These are phyloP conservation scores for Cantharellus anzutake DNA, from an alignment of 768 basidiomycete genomes.

Conservation along the genomic window DNA sequence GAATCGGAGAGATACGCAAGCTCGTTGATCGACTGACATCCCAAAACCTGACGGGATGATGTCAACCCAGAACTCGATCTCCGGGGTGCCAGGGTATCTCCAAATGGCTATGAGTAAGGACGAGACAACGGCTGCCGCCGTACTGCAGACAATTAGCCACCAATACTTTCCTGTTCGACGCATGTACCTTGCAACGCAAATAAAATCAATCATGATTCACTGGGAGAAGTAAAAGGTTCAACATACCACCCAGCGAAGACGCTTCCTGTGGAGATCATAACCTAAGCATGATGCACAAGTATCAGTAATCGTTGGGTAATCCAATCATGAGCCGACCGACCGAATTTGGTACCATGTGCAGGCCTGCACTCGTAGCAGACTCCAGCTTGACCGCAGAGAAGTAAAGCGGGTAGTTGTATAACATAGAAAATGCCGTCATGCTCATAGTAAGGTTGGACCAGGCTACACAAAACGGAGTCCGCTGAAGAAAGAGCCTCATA, in stretches of 20 bases:
- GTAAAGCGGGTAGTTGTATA: constrained; percentile 12
- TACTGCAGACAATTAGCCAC: constrained; percentile 35
- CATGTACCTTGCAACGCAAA: constrained; percentile 44
- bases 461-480: constrained; percentile 69
- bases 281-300: constrained; percentile 20
- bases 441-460: constrained; percentile 61
- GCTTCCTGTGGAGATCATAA: constrained; percentile 69
- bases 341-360: constrained; percentile 81
- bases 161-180: constrained; percentile 74
- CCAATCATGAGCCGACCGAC: constrained; percentile 24
- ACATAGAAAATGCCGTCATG: constrained; percentile 66
- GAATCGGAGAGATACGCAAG: background rate
- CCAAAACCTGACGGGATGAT: constrained; percentile 69
- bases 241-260: constrained; percentile 71
- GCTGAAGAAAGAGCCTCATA: constrained; percentile 48
- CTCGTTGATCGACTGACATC: constrained; percentile 11
- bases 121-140: constrained; percentile 39
- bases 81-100: constrained; percentile 34
- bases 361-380: constrained; percentile 25
- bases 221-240: background rate
- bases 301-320: constrained; percentile 6
- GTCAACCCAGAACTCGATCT: constrained; percentile 55
- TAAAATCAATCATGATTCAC: constrained; percentile 1
- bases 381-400: constrained; percentile 1
- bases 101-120: constrained; percentile 42